Percentiles rank a stretch among this genome's conserved stretches.
These are phyloP conservation scores for Talaromyces borbonicus DNA, from an alignment of 495 filamentous ascomycete species.

Conservation along the genomic window DNA sequence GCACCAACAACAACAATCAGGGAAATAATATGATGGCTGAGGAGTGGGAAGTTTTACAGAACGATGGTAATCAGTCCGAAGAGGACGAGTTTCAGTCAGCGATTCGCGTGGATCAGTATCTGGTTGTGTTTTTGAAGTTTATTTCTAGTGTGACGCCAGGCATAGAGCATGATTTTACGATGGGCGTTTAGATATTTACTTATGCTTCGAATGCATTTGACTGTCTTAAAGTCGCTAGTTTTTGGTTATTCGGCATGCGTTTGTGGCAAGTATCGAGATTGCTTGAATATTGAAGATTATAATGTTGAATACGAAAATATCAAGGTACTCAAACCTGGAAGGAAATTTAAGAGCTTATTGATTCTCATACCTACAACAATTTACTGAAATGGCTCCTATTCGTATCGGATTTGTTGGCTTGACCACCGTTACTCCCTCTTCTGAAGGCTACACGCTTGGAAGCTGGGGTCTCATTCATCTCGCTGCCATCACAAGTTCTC, in stretches of 20 bases:
- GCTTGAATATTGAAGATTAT: no score
- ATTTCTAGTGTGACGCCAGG: slow-evolving; percentile 94
- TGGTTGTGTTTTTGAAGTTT: slow-evolving; percentile 97
- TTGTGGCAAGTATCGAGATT: no score
- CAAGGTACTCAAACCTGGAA: no score
- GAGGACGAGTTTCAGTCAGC: slow-evolving; percentile 68
- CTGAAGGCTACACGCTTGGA: slow-evolving; percentile 42
- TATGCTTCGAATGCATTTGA: no score
- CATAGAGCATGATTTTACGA: slow-evolving; percentile 97
- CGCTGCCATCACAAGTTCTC: slow-evolving; percentile 25
- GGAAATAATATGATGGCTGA: slow-evolving; percentile 35
- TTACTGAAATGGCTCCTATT: slow-evolving; percentile 35
- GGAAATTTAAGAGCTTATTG: no score
- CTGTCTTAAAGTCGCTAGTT: no score
- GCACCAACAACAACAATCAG: neutral
- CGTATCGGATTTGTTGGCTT: slow-evolving; percentile 48
- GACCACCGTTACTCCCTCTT: slow-evolving; percentile 38
- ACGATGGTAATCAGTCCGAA: slow-evolving; percentile 47
- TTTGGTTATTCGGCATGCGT: no score
- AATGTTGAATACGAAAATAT: no score
- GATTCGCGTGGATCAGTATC: slow-evolving; percentile 92
- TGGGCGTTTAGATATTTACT: slow-evolving; percentile 67
- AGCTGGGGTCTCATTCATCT: slow-evolving; percentile 21
- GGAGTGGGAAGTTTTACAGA: slow-evolving; percentile 75
- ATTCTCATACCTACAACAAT: no score